Base-by-base conservation (phyloP, 164 flowering plant genomes). In the Echeveria elegans region DNA sequence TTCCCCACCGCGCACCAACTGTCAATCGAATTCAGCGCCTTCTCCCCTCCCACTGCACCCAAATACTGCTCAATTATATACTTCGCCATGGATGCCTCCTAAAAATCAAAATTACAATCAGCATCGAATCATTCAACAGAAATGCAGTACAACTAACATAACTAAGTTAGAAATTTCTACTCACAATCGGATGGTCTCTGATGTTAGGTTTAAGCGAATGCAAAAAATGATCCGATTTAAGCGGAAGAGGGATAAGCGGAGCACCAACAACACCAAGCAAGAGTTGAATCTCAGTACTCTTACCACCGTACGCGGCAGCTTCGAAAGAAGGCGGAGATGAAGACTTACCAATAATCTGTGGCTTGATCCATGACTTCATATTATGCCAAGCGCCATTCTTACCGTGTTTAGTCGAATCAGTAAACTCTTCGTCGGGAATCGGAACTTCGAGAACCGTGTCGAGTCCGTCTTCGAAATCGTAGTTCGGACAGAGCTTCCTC, bases 371-470 rank as follows among this genome's bases (percentile, higher is more conserved):
- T 0, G 88, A 72, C 65, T 82, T 89, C 90, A 89, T 74, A 68
- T 66, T 78, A 6, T 77, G 83, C 97, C 97, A 83, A 31, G 88
- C 60, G 31, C 56, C 59, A 53, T 72, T 43, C 61, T 56, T 60
- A 26, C 36, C 70, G 74, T 58, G 70, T 50, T 67, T 79, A 65
- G 40, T 66, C 21, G 65, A 14, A 7, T 83, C 66, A 18, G 74
- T 34, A 63, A 88, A 81, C 80, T 83, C 83, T 68, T 93, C 98
- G 67, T 90, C 97, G 0, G 97, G 98, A 34, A 93, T 81, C 0
- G 98, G 98, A 12, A 93, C 92, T 71, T 92, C 98, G 18, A 88
- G 89, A 16, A 92, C 98, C 0, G 98, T 92, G 5, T 92, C 96
- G 8, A 92, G 83, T 24, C 83, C 92, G 73, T 88, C 89, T 71